Conservation (phyloP, 1,284 basidiomycete species). For the Ganoderma lingzhi region DNA sequence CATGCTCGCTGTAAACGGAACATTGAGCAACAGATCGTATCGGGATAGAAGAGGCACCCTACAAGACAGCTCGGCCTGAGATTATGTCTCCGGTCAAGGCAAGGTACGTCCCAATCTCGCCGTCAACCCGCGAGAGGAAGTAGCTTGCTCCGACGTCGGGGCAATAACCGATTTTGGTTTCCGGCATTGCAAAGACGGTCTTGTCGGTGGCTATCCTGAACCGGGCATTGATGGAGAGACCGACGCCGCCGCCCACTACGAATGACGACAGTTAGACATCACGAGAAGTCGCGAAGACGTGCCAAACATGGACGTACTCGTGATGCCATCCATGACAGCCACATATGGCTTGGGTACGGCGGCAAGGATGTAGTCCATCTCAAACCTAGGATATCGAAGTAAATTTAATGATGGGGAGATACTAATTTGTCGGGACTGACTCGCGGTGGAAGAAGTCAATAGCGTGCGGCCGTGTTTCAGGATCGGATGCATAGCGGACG, state of each 20-base stretch:
- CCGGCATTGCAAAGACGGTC: conserved; percentile 96
- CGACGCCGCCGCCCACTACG: conserved; percentile 96
- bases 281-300: neutral
- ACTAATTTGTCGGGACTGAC: conserved; percentile 50
- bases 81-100: conserved; percentile 86
- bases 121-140: conserved; percentile 92
- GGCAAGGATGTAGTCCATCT: conserved; percentile 88
- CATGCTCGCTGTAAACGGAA: conserved; percentile 71
- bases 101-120: conserved; percentile 92
- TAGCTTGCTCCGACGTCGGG: conserved; percentile 95
- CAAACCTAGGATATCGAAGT: conserved; percentile 64
- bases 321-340: conserved; percentile 89
- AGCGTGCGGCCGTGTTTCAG: conserved; percentile 65
- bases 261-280: conserved; percentile 9
- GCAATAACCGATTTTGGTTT: conserved; percentile 90
- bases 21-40: conserved; percentile 16
- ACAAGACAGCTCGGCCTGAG: conserved; percentile 86
- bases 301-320: conserved; percentile 64
- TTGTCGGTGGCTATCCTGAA: conserved; percentile 96
- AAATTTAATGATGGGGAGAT: conserved; percentile 1
- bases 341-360: conserved; percentile 89
- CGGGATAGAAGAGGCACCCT: conserved; percentile 44
- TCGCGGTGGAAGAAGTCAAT: conserved; percentile 92
- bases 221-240: conserved; percentile 87
- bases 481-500: conserved; percentile 55